These are phyloP conservation scores for Arabidopsis hybrid DNA, from an alignment of 441 rosid species.

Conservation along the genomic window DNA sequence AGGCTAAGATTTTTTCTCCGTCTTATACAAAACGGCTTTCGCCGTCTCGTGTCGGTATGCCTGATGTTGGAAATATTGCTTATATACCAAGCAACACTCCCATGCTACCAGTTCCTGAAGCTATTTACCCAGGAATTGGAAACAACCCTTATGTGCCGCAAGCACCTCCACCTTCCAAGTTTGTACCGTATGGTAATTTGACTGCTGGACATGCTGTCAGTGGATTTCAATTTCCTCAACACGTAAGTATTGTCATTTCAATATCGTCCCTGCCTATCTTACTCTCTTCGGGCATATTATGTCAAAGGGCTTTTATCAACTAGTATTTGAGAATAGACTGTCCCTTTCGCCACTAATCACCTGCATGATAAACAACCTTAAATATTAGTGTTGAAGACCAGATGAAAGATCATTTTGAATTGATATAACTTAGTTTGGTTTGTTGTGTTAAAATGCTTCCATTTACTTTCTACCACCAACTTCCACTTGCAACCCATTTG, in stretches of 20 bases:
- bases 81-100: constrained; percentile 60
- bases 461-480: background rate
- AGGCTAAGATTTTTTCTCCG: constrained; percentile 82
- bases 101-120: constrained; percentile 50
- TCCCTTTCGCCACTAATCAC: constrained; percentile 11
- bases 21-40: constrained; percentile 57
- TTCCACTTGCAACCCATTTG: constrained; percentile 27
- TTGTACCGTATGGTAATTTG: constrained; percentile 57
- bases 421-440: constrained; percentile 10
- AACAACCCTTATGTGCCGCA: constrained; percentile 57
- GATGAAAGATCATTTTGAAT: background rate
- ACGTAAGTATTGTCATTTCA: constrained; percentile 55
- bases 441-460: background rate
- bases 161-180: constrained; percentile 60
- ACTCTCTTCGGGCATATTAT: constrained; percentile 11
- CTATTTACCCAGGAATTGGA: constrained; percentile 64
- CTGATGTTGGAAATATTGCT: constrained; percentile 54
- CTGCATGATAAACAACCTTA: background rate
- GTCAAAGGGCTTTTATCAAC: background rate
- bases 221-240: constrained; percentile 59
- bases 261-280: constrained; percentile 17
- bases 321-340: constrained; percentile 8
- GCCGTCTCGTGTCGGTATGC: constrained; percentile 51
- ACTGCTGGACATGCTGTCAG: constrained; percentile 55
- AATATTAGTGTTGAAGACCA: background rate